Evolutionary conservation across 495 filamentous ascomycete genomes (phyloP), one percentile per base, ranked within the genome.

Genomic region (Trichoderma orchidacearum): DNA sequence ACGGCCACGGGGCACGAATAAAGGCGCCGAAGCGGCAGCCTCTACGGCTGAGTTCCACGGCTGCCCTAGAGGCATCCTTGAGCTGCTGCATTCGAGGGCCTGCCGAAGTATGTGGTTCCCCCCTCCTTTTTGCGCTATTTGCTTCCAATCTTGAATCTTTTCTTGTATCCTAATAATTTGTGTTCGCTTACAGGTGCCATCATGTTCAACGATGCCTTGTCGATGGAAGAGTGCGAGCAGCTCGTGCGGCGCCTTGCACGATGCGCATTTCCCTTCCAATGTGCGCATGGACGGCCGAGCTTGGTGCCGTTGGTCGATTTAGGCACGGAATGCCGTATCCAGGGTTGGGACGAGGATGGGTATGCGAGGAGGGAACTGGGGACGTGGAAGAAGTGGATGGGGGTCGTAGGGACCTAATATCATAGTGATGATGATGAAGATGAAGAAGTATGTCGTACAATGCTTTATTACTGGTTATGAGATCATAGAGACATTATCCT

Each of bases 181-280:
- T 35, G 11, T 12, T 25, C 12, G n/a, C n/a, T 17, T 21, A 7
- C 15, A 73, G 70, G 81, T 36, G 89, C 93, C 6, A 87, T 97
- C 68, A 98, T 98, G 93, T 98, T 98, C 72, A 96, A 96, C 61
- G 93, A 98, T 62, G 68, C 67, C 9, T 65, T 97, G 45, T 77
- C 72, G 1, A 55, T 72, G 1, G 75, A 77, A 7, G 81, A 96
- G 63, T 96, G 90, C 64, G 62, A 73, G 48, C 66, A 64, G 13
- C 66, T 98, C 17, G 70, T 96, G 9, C 36, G 60, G 12, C 75
- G 74, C 36, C 71, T 98, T 30, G 77, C 82, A 8, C 62, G 62
- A 2, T 94, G 87, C 59, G 81, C 74, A 1, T 93, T 97, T 63
- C 93, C 94, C 5, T 97, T 96, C 61, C 87, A 92, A 63, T 98